Percentiles rank a stretch among this genome's conserved stretches.
Conservation (phyloP, 805 yeast genomes). For the Zygoascus ofunaensis region DNA sequence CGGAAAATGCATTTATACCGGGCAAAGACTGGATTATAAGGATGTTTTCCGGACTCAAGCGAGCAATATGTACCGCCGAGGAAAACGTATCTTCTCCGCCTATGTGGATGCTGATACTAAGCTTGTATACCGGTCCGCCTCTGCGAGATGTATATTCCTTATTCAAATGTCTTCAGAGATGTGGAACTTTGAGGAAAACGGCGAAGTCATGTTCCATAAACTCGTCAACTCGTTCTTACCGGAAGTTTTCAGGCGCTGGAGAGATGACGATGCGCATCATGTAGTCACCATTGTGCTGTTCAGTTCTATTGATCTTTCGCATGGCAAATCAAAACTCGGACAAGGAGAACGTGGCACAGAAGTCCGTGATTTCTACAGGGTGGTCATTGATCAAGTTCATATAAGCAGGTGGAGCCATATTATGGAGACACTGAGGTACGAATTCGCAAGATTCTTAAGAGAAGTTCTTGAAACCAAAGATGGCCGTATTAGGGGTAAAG, state of each 20-base stretch:
- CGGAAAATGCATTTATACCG: constrained; percentile 55
- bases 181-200: constrained; percentile 98
- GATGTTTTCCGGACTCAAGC: constrained; percentile 57
- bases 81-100: constrained; percentile 63
- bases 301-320: constrained; percentile 57
- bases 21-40: constrained; percentile 56
- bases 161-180: constrained; percentile 88
- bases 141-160: constrained; percentile 72
- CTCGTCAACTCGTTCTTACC: constrained; percentile 90
- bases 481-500: constrained; percentile 47
- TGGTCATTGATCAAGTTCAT: constrained; percentile 90
- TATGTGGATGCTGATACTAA: constrained; percentile 65
- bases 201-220: constrained; percentile 88
- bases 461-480: constrained; percentile 47
- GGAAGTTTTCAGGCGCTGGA: constrained; percentile 78
- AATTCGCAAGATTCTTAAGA: constrained; percentile 71
- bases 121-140: constrained; percentile 81
- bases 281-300: constrained; percentile 81
- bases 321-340: constrained; percentile 29
- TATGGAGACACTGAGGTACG: constrained; percentile 77
- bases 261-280: constrained; percentile 80
- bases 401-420: constrained; percentile 85
- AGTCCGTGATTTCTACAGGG: constrained; percentile 74
- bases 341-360: constrained; percentile 65
- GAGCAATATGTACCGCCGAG: constrained; percentile 54